Base-by-base conservation (phyloP, 2,329 filamentous ascomycete species). In the Leptographium wingfieldii region DNA sequence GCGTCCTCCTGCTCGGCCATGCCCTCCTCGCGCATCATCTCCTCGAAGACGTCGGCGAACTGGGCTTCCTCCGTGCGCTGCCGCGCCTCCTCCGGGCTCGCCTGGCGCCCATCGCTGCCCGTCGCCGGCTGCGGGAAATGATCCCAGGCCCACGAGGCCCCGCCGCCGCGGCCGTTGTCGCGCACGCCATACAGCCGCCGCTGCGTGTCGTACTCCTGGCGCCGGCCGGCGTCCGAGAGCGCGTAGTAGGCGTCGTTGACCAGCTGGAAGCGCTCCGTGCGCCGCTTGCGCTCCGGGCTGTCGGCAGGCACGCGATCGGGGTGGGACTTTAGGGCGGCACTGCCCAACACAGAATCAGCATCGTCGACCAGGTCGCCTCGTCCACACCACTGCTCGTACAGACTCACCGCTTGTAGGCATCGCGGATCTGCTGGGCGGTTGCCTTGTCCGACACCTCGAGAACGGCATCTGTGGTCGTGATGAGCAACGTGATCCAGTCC, bases 261-360 rank as follows among this genome's bases (percentile, higher is more conserved):
- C 33, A 77, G 72, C 64, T 76, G 71, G 69, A 76, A 74, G 61
- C 68, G 69, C 61, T 88, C 88, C 6, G 94, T 99, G 68, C 92
- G 88, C 14, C 82, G 73, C 27, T 83, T 73, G 64, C 92, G 89
- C 67, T 97, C 91, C 46, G 92, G 90, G 5, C 90, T 92, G 73
- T 91, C 84, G 65, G 82, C 76, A 33, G 91, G 80, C 49, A 99
- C 90, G 62, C 94, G 88, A 72, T 99, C 94, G 1, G 92, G 92
- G 72, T 97, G 92, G 64, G 89, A 91, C 74, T 94, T 95, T 54
- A 97, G 78, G 5, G 92, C 92, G 67, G 89, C 88, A 70, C 88
- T 91, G 68, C 2, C n/a, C 5, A 38, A 16, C 11, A 16, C 3
- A 31, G 46, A 11, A n/a, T 38, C 58, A 27, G 49, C 53, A 54